Conservation (phyloP, 164 flowering plant genomes). For the Brasenia schreberi region DNA sequence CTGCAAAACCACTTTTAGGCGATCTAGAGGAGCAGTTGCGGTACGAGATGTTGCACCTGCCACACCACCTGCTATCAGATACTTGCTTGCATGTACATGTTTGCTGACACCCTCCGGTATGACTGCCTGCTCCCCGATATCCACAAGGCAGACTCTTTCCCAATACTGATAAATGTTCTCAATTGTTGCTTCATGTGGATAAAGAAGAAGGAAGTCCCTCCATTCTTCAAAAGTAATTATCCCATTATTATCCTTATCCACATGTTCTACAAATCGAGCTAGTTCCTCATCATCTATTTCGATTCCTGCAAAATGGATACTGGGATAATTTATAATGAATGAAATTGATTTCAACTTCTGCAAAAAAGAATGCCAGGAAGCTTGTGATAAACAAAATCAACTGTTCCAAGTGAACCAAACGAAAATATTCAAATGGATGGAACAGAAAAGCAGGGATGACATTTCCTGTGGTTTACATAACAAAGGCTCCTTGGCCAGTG, state of each 20-base stretch:
- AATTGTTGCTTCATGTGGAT: conserved; percentile 93
- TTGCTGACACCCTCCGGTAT: conserved; percentile 85
- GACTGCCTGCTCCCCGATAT: conserved; percentile 92
- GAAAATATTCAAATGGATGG: too few relatives aligned
- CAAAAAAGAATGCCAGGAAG: too few relatives aligned
- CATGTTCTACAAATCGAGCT: conserved; percentile 87
- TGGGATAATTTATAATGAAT: neutral
- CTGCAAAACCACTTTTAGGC: conserved; percentile 78
- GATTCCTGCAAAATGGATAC: conserved; percentile 56
- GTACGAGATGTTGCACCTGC: conserved; percentile 99
- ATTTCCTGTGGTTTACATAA: too few relatives aligned
- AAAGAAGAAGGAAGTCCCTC: conserved; percentile 96
- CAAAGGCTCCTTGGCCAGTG: too few relatives aligned
- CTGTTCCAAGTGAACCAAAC: too few relatives aligned
- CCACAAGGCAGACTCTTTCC: conserved; percentile 94
- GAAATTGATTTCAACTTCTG: neutral
- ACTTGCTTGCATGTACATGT: conserved; percentile 67
- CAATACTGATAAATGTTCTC: conserved; percentile 78
- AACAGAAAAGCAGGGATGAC: too few relatives aligned
- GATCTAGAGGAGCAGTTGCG: conserved; percentile 96
- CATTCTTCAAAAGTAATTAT: conserved; percentile 96
- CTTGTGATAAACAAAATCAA: too few relatives aligned
- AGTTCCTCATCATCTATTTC: conserved; percentile 90
- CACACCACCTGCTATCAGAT: conserved; percentile 85
- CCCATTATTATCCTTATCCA: conserved; percentile 94